These are phyloP conservation scores for Lipomyces japonicus DNA, from an alignment of 805 yeast genomes.

Conservation along the genomic window DNA sequence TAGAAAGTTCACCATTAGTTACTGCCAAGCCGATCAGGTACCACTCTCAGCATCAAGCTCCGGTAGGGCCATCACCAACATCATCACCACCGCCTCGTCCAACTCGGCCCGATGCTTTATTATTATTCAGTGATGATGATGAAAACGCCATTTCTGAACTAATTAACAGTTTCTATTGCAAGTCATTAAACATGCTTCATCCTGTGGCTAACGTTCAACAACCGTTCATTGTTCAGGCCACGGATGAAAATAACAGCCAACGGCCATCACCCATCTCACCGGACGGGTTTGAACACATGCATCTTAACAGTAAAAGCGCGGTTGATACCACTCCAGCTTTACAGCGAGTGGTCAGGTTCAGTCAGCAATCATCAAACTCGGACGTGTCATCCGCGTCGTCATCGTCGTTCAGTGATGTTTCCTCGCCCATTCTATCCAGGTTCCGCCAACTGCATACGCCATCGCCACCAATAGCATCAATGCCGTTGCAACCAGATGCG, in stretches of 20 bases:
- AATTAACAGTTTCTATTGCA: constrained; percentile 16
- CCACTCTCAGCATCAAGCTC: no score
- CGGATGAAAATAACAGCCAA: constrained; percentile 10
- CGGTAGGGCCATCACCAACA: neutral
- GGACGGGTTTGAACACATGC: no score
- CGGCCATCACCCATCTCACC: constrained; percentile 18
- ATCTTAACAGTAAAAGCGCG: no score
- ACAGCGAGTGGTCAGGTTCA: neutral
- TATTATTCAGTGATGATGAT: constrained; percentile 13
- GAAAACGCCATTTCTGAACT: constrained; percentile 12
- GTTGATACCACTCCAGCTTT: neutral
- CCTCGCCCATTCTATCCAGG: neutral
- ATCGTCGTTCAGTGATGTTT: neutral
- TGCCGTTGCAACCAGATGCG: no score
- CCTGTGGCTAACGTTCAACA: constrained; percentile 6
- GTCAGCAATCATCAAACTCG: constrained; percentile 7
- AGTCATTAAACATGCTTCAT: constrained; percentile 7
- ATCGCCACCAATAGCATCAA: no score
- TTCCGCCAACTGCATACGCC: no score
- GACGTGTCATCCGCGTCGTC: constrained; percentile 5
- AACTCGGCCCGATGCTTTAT: constrained; percentile 12
- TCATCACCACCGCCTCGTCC: constrained; percentile 22
- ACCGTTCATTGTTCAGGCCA: neutral
- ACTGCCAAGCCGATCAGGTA: no score
- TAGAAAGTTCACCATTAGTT: no score